A percentile compares a stretch with the other conserved stretches of the same genome.
These are phyloP conservation scores for Naematelia encephala DNA, from an alignment of 768 basidiomycete species.

Conservation along the genomic window DNA sequence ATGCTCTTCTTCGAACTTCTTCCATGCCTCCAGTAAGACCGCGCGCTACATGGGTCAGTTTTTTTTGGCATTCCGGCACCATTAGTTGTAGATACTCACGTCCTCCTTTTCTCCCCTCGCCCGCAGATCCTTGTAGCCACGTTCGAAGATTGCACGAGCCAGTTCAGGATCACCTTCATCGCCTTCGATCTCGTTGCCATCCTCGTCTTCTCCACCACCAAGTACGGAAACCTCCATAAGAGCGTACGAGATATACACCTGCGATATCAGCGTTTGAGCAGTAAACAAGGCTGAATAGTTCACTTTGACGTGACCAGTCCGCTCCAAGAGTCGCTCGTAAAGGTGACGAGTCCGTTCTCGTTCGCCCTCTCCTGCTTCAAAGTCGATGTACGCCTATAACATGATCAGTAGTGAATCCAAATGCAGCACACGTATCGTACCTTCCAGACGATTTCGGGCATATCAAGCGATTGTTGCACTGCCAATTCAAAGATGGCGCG, in stretches of 20 bases:
- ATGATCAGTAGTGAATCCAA: conserved; percentile 59
- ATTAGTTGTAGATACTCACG: conserved; percentile 55
- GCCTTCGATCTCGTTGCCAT: conserved; percentile 58
- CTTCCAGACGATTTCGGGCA: conserved; percentile 70
- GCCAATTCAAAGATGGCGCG: conserved; percentile 94
- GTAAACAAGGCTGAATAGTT: not conserved
- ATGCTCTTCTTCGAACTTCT: conserved; percentile 78
- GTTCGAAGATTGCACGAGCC: conserved; percentile 77
- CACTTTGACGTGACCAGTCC: conserved; percentile 85
- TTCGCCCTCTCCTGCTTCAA: conserved; percentile 91
- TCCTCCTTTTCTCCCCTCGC: conserved; percentile 77
- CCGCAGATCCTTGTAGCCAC: conserved; percentile 84
- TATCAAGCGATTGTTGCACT: conserved; percentile 78
- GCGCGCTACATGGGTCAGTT: conserved; percentile 62
- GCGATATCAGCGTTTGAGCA: not conserved
- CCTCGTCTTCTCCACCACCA: conserved; percentile 49
- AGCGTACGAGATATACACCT: conserved; percentile 91
- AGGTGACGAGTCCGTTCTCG: conserved; percentile 75
- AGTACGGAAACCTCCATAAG: conserved; percentile 76
- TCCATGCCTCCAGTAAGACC: conserved; percentile 90
- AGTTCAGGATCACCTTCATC: conserved; percentile 64
- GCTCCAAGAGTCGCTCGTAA: conserved; percentile 79
- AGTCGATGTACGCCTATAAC: conserved; percentile 97
- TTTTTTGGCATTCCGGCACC: not conserved
- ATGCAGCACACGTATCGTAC: conserved; percentile 7